phyloP scores from a whole-genome alignment of 805 yeast genomes.

The Ogataea trehalophila region DNA sequence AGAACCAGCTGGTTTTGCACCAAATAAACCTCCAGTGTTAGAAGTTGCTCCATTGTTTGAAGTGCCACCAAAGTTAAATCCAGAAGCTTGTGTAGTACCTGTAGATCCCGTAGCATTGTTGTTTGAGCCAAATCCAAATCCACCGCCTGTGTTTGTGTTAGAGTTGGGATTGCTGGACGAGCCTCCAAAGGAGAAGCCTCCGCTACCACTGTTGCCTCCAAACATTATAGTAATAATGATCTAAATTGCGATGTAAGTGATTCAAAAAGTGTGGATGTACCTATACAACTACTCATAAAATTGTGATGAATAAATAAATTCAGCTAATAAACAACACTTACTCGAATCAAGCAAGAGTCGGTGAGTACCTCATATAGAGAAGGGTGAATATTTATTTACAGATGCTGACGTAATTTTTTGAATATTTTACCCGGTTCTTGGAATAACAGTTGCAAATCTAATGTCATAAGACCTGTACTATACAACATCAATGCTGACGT shows the following conservation, averaged over 20 bases:
- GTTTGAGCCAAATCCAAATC: conserved; percentile 3
- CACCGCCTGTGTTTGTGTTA: conserved; percentile 1
- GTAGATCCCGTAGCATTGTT: not conserved
- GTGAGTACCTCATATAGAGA: too few species aligned
- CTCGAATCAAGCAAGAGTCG: too few species aligned
- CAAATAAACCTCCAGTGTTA: conserved; percentile 3
- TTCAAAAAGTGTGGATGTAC: too few species aligned
- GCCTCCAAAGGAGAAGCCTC: conserved; percentile 15
- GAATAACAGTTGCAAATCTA: too few species aligned
- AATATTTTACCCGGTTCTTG: too few species aligned
- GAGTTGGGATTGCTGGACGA: not conserved
- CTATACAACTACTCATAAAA: too few species aligned
- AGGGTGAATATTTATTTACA: too few species aligned
- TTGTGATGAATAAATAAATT: too few species aligned
- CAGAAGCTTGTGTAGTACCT: not conserved
- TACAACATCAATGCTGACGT: too few species aligned
- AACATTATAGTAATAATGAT: not conserved
- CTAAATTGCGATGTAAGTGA: not conserved
- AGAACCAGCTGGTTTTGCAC: conserved; percentile 1
- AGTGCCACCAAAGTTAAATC: not conserved
- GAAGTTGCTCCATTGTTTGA: conserved; percentile 5
- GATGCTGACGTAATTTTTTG: too few species aligned
- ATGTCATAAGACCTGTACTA: too few species aligned
- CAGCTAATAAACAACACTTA: too few species aligned
- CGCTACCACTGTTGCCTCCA: conserved; percentile 8